These are phyloP conservation scores for Thinopyrum elongatum DNA, from an alignment of 176 grass and related monocot genomes.

Conservation along the genomic window DNA sequence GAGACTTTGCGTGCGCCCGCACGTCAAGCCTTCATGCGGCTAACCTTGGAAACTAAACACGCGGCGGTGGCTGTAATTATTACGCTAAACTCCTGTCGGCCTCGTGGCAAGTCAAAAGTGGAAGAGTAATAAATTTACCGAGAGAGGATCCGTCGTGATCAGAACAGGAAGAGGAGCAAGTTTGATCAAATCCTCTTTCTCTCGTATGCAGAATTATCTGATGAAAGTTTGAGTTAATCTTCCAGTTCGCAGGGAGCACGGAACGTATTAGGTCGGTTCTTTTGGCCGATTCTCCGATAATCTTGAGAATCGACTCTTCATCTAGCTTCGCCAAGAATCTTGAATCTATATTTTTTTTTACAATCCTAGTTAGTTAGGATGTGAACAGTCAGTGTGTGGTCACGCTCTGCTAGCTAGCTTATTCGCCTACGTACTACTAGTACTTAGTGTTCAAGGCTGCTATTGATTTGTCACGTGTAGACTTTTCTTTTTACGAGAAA, in stretches of 20 bases:
- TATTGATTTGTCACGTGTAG: too few species aligned
- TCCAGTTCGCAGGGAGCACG: background rate
- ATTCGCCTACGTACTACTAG: too few species aligned
- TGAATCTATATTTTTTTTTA: too few species aligned
- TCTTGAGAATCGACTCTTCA: too few species aligned
- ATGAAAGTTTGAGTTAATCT: background rate
- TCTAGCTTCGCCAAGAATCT: too few species aligned
- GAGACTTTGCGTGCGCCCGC: slow-evolving; percentile 1
- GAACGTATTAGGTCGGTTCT: too few species aligned
- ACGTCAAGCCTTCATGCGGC: background rate
- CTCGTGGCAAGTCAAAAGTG: background rate
- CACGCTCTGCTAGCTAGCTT: too few species aligned
- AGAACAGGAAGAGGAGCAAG: background rate
- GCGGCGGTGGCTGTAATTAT: background rate
- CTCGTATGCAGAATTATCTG: background rate
- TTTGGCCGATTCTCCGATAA: too few species aligned
- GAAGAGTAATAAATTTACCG: background rate
- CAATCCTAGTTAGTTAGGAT: too few species aligned
- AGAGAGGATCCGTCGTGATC: background rate
- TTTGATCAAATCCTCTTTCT: background rate
- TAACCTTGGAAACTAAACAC: background rate
- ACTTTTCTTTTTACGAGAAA: too few species aligned
- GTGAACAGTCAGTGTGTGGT: too few species aligned
- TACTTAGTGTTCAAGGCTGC: too few species aligned
- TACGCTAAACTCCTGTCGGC: background rate